Evolutionary conservation across 345 rosid species (phyloP), one percentile per base, ranked within the genome.

Genomic region (Camelina laxa): DNA sequence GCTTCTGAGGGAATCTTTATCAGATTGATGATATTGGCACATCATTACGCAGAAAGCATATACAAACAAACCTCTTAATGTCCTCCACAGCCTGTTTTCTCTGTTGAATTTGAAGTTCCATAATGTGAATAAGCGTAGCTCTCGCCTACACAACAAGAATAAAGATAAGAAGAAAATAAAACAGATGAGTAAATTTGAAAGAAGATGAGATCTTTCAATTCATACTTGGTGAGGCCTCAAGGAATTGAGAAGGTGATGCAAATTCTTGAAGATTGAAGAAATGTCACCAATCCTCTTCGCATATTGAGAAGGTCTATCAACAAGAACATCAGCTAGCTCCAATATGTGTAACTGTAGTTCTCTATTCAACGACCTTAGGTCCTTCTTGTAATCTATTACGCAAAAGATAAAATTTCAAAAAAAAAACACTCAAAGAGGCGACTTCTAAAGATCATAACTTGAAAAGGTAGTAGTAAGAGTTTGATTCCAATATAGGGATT

Each of bases 191-290:
- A 55, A 7, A 2, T 22, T 22, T 12, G 8, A 2, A 4, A 2
- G 19, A 54, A 27, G 24, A 54, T 0, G 14, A 1, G 57, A 74
- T 48, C 22, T n/a, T 30, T 11, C 60, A 24, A 24, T 24, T 39
- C 9, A 33, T 49, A 89, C 97, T 89, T 92, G 97, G 83, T 95
- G 99, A 44, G 97, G 97, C 36, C 97, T 91, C 77, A 92, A 82
- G 13, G 93, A 95, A 83, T 95, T 95, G 55, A 95, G 96, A 75
- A 95, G 90, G 81, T 95, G 97, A 81, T 95, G 99, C 85, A 92
- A 80, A 64, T 95, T 95, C 86, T 92, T 92, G 81, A 90, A 95
- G 49, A 95, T 84, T 3, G 93, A 88, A 51, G 97, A 95, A 30
- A 95, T 86, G 21, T 95, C 97, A 75, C 91, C 97, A 36, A 90